Conservation (phyloP, 2,329 filamentous ascomycete species). For the Calonectria crousiana region DNA sequence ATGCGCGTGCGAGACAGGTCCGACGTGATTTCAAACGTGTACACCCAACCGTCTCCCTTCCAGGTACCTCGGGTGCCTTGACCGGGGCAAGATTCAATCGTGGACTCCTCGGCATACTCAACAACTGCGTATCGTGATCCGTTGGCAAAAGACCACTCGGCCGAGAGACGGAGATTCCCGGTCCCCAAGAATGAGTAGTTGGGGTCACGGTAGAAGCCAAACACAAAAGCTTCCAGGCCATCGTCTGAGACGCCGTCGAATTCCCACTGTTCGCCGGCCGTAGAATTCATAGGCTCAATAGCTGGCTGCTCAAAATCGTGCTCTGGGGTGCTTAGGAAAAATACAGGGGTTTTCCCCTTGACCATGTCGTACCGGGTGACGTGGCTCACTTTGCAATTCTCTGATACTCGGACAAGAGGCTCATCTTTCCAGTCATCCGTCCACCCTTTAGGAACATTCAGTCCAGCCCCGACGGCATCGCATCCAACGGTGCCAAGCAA, state of each 20-base stretch:
- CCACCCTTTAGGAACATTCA: neutral
- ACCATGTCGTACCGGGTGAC: neutral
- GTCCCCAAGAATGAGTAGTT: neutral
- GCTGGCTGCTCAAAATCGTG: neutral
- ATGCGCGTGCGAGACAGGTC: slow-evolving; percentile 5
- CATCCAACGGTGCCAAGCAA: neutral
- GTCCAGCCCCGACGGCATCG: neutral
- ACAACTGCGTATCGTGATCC: neutral
- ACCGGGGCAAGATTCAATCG: slow-evolving; percentile 16
- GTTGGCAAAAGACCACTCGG: neutral
- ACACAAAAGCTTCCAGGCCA: neutral
- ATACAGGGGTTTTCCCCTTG: neutral
- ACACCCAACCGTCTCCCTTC: slow-evolving; percentile 13
- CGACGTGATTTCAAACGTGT: slow-evolving; percentile 14
- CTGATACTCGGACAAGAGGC: neutral
- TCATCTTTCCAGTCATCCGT: neutral
- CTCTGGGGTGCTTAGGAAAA: neutral
- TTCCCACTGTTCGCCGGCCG: neutral
- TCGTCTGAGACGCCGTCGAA: neutral
- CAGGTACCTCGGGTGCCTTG: slow-evolving; percentile 1
- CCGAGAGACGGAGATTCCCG: neutral
- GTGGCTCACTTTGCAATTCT: neutral
- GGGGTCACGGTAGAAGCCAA: neutral
- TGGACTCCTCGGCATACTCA: slow-evolving; percentile 6
- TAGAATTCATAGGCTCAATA: neutral